A percentile compares a stretch with the other conserved stretches of the same genome.
These are phyloP conservation scores for Stephania japonica DNA, from an alignment of 164 flowering plant species.

Conservation along the genomic window DNA sequence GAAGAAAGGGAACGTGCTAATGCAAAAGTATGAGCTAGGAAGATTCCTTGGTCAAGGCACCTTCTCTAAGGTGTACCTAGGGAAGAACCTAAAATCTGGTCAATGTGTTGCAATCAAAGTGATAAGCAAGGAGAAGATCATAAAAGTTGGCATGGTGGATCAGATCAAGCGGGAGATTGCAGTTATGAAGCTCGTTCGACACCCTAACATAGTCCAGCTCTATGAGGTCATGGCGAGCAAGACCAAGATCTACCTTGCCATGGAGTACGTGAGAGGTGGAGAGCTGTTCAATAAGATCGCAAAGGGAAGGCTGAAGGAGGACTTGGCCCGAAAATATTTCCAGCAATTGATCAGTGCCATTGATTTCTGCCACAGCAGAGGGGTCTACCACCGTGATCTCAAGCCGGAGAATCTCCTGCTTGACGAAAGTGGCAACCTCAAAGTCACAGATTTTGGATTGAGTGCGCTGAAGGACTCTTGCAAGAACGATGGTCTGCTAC, in stretches of 20 bases:
- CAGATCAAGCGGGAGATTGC: slow-evolving; percentile 41
- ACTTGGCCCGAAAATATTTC: slow-evolving; percentile 25
- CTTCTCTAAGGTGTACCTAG: slow-evolving; percentile 36
- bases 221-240: slow-evolving; percentile 36
- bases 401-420: slow-evolving; percentile 40
- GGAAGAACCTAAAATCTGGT: slow-evolving; percentile 22
- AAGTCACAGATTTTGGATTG: slow-evolving; percentile 35
- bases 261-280: slow-evolving; percentile 33
- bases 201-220: slow-evolving; percentile 32
- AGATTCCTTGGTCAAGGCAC: slow-evolving; percentile 34
- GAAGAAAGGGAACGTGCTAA: slow-evolving; percentile 23
- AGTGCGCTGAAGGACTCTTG: slow-evolving; percentile 24
- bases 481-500: slow-evolving; percentile 33
- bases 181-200: slow-evolving; percentile 26
- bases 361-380: slow-evolving; percentile 37
- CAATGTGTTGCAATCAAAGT: slow-evolving; percentile 34
- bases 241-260: slow-evolving; percentile 27
- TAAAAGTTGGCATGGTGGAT: slow-evolving; percentile 26
- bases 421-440: slow-evolving; percentile 31
- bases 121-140: slow-evolving; percentile 30
- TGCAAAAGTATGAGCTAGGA: slow-evolving; percentile 35
- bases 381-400: slow-evolving; percentile 38
- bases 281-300: slow-evolving; percentile 34
- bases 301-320: slow-evolving; percentile 32
- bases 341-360: slow-evolving; percentile 29